These are phyloP conservation scores for Pythium biforme DNA, from an alignment of 352 stramenopile genomes.

Conservation along the genomic window DNA sequence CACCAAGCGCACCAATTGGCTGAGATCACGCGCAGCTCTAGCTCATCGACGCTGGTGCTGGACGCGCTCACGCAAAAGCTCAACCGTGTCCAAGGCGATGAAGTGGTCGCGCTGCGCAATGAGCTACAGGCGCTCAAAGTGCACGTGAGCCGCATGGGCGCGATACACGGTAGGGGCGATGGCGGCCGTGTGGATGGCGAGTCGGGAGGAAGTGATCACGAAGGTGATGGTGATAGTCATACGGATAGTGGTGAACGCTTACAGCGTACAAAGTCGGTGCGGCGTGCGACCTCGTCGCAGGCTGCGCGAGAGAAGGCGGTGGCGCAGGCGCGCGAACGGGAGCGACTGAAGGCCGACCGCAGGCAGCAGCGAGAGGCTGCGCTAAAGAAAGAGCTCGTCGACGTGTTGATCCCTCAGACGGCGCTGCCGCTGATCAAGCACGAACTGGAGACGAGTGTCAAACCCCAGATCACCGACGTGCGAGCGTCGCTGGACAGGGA, in stretches of 20 bases:
- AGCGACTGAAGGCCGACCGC: slow-evolving; percentile 8
- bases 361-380: slow-evolving; percentile 17
- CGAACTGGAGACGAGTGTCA: slow-evolving; percentile 4
- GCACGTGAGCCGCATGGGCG: slow-evolving; percentile 43
- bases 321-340: slow-evolving; percentile 2
- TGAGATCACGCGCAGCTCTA: slow-evolving; percentile 57
- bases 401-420: slow-evolving; percentile 6
- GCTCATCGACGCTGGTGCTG: slow-evolving; percentile 55
- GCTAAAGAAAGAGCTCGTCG: slow-evolving; percentile 26
- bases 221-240: slow-evolving; percentile 7
- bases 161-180: neutral
- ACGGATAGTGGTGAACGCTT: too few relatives aligned
- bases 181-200: neutral
- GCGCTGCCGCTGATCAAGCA: slow-evolving; percentile 20
- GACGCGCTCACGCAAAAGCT: slow-evolving; percentile 66
- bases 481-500: slow-evolving; percentile 1
- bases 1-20: slow-evolving; percentile 76
- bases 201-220: neutral
- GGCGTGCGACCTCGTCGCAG: neutral
- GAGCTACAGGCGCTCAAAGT: slow-evolving; percentile 60
- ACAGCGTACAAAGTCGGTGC: neutral
- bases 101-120: slow-evolving; percentile 47
- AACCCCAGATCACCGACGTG: neutral
- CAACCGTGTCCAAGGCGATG: slow-evolving; percentile 51
- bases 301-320: slow-evolving; percentile 13